A percentile compares a stretch with the other conserved stretches of the same genome.
These are phyloP conservation scores for Shiraia sp. DNA, from an alignment of 2,329 filamentous ascomycete species.

Conservation along the genomic window DNA sequence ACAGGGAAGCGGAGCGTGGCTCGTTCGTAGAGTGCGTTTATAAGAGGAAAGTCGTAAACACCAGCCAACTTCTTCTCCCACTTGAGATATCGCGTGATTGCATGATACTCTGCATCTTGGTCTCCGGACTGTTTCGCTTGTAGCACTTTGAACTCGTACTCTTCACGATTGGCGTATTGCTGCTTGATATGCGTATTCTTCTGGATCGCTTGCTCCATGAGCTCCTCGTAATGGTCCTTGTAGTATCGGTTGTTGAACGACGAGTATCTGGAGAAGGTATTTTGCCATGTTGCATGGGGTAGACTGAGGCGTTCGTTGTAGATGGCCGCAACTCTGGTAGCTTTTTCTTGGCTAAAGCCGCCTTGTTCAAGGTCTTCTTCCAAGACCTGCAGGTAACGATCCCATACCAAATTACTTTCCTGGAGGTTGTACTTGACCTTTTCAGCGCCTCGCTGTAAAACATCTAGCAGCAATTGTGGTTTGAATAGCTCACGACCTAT, in stretches of 20 bases:
- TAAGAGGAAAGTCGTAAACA: constrained; percentile 56
- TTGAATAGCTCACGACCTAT: constrained; percentile 74
- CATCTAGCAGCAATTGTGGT: constrained; percentile 65
- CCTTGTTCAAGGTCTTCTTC: constrained; percentile 66
- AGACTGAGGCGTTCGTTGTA: constrained; percentile 71
- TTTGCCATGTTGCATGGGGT: constrained; percentile 76
- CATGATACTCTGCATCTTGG: constrained; percentile 58
- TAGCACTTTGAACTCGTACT: constrained; percentile 68
- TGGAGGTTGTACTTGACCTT: constrained; percentile 73
- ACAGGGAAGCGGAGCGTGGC: constrained; percentile 74
- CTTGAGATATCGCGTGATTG: constrained; percentile 72
- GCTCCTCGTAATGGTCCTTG: constrained; percentile 70
- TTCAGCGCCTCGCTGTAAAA: constrained; percentile 73
- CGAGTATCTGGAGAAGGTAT: constrained; percentile 75
- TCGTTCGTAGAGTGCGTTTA: constrained; percentile 72
- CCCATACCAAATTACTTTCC: constrained; percentile 79
- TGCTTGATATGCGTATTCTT: constrained; percentile 66
- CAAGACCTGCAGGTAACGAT: constrained; percentile 74
- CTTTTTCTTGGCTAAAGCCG: constrained; percentile 56
- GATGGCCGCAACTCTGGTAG: constrained; percentile 68
- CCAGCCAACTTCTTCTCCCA: constrained; percentile 75
- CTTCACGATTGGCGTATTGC: constrained; percentile 66
- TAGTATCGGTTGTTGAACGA: constrained; percentile 74
- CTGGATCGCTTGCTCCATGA: constrained; percentile 70
- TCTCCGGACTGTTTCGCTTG: constrained; percentile 62